Base-by-base conservation (phyloP, 1,139 yeast genomes). In the Cylindricascospora bacillispora region DNA sequence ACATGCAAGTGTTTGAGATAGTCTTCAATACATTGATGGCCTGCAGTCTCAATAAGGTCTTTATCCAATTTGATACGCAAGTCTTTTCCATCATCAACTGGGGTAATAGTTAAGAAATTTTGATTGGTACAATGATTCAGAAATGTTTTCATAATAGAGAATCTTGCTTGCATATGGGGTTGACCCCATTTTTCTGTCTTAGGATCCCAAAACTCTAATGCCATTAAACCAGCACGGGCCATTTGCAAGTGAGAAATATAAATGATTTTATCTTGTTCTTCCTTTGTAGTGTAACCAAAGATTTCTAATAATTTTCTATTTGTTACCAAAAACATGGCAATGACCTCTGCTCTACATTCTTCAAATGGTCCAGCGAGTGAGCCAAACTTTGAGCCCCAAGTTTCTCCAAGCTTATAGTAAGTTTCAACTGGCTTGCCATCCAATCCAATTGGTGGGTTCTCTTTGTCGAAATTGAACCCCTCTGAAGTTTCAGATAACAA, bases 81-180 rank as follows among this genome's bases (percentile, higher is more conserved):
- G 45, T 81, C 93, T 45, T 45, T 28, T 19, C 13, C 73, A 34
- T 63, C 63, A 16, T 59, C 63, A n/a, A 58, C 58, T n/a, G n/a
- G n/a, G 7, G 37, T 37, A 10, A 49, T 30, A 32, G 63, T 62
- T 36, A 82, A 57, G 31, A 64, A 62, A 29, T 70, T 74, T 18
- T 77, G 71, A 16, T 62, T 67, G n/a, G 58, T 51, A 13, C 79
- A 77, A 4, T 92, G 85, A 32, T 73, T 63, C 46, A 78, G 60
- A 49, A 81, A 73, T 18, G 76, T 68, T 59, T 79, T 80, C 65
- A 81, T 65, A 43, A 83, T 82, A 22, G 89, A 81, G 55, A 70
- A 83, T 50, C 95, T 65, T 5, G 93, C 94, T 60, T 82, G 93
- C 85, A 82, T 81, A 52, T 83, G 95, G n/a, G 94, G 75, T 59